Percentiles rank a stretch among this genome's conserved stretches.
Evolutionary conservation across 1,139 yeast species (phyloP).

Genomic region (Geotrichum bryndzae): DNA sequence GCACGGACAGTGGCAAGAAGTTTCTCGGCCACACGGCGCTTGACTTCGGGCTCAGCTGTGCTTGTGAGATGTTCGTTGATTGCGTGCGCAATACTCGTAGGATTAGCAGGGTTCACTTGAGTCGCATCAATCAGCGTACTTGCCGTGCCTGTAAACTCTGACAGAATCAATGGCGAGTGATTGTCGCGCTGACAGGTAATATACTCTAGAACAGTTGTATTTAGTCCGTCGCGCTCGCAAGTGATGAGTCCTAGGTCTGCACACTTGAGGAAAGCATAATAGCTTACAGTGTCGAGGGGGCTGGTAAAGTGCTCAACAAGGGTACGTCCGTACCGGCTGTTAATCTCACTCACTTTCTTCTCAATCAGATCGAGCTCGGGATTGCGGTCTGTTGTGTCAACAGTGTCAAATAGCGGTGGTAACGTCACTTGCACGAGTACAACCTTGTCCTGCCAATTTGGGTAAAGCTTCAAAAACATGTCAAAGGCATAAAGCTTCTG

Average conservation of each 20-base stretch:
- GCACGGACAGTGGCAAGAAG: conserved; percentile 59
- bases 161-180: conserved; percentile 58
- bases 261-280: conserved; percentile 76
- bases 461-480: conserved; percentile 77
- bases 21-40: conserved; percentile 23
- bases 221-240: conserved; percentile 91
- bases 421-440: conserved; percentile 87
- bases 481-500: conserved; percentile 92
- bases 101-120: conserved; percentile 70
- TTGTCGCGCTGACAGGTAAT: conserved; percentile 75
- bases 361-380: conserved; percentile 47
- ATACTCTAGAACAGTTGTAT: conserved; percentile 86
- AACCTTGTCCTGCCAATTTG: conserved; percentile 83
- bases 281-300: conserved; percentile 81
- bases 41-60: conserved; percentile 27
- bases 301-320: conserved; percentile 85
- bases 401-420: conserved; percentile 52
- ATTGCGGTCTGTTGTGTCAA: conserved; percentile 12
- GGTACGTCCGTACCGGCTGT: conserved; percentile 66
- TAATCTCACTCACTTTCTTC: conserved; percentile 76
- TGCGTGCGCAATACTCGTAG: conserved; percentile 82
- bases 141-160: conserved; percentile 92
- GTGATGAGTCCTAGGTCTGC: conserved; percentile 89
- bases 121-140: conserved; percentile 72
- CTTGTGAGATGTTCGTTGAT: conserved; percentile 59